Conservation (phyloP, 2,329 filamentous ascomycete genomes). For the Sclerotiophoma versabilis region DNA sequence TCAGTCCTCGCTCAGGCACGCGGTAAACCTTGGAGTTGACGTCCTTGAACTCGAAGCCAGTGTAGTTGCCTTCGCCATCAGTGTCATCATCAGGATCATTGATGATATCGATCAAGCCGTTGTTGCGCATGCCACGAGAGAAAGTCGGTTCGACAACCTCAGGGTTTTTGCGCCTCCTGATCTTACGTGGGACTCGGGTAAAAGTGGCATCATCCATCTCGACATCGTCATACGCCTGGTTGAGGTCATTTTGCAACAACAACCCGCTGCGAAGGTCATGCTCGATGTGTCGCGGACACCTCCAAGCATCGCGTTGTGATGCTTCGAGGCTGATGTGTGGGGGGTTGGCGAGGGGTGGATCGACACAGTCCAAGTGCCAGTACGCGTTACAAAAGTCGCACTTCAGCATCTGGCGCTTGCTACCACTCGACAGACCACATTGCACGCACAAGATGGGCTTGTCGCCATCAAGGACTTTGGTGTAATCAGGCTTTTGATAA, state of each 20-base stretch:
- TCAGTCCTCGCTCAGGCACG: constrained; percentile 55
- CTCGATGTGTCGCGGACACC: constrained; percentile 86
- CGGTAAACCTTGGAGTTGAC: constrained; percentile 52
- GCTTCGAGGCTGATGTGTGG: constrained; percentile 63
- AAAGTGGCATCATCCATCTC: constrained; percentile 38
- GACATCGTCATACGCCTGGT: constrained; percentile 34
- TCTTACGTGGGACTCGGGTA: constrained; percentile 47
- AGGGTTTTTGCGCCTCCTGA: constrained; percentile 60
- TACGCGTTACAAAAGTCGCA: constrained; percentile 83
- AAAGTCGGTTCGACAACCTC: constrained; percentile 57
- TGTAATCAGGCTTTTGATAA: constrained; percentile 51
- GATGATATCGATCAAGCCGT: constrained; percentile 56
- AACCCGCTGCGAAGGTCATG: constrained; percentile 65
- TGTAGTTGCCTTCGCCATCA: constrained; percentile 51
- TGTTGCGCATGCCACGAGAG: constrained; percentile 66
- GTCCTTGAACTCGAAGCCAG: constrained; percentile 38
- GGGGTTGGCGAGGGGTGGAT: constrained; percentile 81
- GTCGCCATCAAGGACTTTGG: constrained; percentile 74
- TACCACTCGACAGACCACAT: constrained; percentile 72
- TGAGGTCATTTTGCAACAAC: constrained; percentile 45
- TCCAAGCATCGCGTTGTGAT: constrained; percentile 75
- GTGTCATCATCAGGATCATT: constrained; percentile 54
- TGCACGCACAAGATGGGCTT: constrained; percentile 78
- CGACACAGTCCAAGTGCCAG: constrained; percentile 93
- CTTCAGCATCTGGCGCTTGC: constrained; percentile 76